Conservation (phyloP, 2,329 filamentous ascomycete species). For the Chaetomium sp. region DNA sequence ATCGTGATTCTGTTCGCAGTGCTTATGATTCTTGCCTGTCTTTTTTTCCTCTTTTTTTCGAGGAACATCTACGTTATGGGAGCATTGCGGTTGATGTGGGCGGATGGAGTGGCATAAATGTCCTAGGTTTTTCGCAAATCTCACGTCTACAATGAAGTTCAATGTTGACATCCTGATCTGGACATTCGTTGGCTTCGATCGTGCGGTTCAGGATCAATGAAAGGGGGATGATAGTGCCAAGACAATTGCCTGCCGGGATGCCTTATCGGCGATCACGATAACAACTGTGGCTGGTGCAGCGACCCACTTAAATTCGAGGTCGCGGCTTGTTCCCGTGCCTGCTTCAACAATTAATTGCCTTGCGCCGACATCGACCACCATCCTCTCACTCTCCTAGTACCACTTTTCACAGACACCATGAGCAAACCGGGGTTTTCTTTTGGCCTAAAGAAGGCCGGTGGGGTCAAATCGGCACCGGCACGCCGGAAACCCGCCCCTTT, state of each 20-base stretch:
- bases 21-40: too few relatives aligned
- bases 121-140: too few relatives aligned
- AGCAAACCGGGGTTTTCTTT: slow-evolving; percentile 44
- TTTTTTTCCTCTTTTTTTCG: neutral
- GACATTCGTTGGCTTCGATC: too few relatives aligned
- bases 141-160: too few relatives aligned
- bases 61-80: too few relatives aligned
- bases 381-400: too few relatives aligned
- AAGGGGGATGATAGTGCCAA: neutral
- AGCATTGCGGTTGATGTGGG: too few relatives aligned
- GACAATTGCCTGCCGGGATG: slow-evolving; percentile 5
- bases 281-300: slow-evolving; percentile 8
- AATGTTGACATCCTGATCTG: too few relatives aligned
- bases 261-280: slow-evolving; percentile 1
- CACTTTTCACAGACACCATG: slow-evolving; percentile 27
- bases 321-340: neutral
- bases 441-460: slow-evolving; percentile 54
- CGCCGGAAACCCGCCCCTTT: slow-evolving; percentile 50
- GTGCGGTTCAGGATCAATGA: neutral
- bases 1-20: too few relatives aligned
- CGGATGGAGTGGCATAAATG: too few relatives aligned
- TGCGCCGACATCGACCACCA: neutral
- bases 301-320: neutral
- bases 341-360: neutral
- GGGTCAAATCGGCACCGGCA: slow-evolving; percentile 42